phyloP scores from a whole-genome alignment of 495 filamentous ascomycete species.

The Lepidopterella palustris region DNA sequence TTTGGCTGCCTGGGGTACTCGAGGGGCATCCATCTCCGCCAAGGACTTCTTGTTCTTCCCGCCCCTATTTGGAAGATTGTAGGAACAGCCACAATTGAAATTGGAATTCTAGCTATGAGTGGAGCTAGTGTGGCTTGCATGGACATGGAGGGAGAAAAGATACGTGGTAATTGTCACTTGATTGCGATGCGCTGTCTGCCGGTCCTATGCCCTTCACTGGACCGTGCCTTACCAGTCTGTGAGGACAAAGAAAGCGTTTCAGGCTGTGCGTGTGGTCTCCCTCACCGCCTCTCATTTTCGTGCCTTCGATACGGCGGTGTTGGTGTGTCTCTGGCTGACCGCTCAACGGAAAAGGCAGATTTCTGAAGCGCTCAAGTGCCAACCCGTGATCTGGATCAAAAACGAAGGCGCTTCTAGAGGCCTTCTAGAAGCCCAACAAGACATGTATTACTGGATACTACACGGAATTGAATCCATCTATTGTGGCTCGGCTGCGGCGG shows the following conservation, averaged over 20 bases:
- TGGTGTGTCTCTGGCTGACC: conserved; percentile 20
- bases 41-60: background rate
- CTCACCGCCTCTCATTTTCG: conserved; percentile 16
- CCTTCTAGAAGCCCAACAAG: conserved; percentile 12
- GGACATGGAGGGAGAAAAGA: background rate
- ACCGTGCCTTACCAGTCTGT: conserved; percentile 17
- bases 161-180: background rate
- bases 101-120: background rate
- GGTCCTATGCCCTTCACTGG: background rate
- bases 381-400: conserved; percentile 12
- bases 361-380: conserved; percentile 10
- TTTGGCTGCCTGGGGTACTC: conserved; percentile 5
- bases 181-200: background rate
- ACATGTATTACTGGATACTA: background rate
- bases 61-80: background rate
- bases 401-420: background rate
- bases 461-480: no score
- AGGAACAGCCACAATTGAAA: background rate
- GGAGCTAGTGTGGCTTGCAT: background rate
- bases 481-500: no score
- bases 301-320: conserved; percentile 11
- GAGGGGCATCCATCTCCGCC: conserved; percentile 1
- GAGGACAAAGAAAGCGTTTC: conserved; percentile 25
- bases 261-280: conserved; percentile 9
- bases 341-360: conserved; percentile 7